Evolutionary conservation across 148 eudicot genomes (phyloP).

Genomic region (Amaranthus cruentus): DNA sequence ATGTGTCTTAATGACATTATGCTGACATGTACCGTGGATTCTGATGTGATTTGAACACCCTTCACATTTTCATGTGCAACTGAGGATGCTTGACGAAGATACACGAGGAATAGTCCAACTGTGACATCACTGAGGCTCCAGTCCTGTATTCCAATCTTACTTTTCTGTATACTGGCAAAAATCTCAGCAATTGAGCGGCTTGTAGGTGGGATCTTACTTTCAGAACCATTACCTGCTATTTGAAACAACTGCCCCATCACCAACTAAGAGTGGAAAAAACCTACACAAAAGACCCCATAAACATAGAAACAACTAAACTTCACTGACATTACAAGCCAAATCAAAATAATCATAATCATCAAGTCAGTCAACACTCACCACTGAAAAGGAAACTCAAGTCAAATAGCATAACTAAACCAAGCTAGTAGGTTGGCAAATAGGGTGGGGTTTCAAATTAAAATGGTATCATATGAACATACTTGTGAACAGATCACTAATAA

Average conservation of each 20-base stretch:
- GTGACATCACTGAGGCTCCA: conserved; percentile 96
- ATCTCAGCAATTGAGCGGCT: conserved; percentile 71
- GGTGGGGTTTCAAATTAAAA: no score
- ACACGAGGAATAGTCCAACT: conserved; percentile 78
- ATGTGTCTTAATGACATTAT: conserved; percentile 3
- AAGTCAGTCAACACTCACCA: neutral
- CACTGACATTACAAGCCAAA: neutral
- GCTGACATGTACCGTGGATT: conserved; percentile 47
- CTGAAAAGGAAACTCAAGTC: no score
- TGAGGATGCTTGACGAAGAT: conserved; percentile 79
- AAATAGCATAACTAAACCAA: no score
- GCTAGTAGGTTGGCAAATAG: no score
- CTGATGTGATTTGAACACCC: conserved; percentile 70
- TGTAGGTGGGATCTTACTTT: conserved; percentile 48
- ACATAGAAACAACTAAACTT: neutral
- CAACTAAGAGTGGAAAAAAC: conserved; percentile 3
- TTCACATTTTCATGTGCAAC: conserved; percentile 59
- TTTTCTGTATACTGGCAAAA: conserved; percentile 68
- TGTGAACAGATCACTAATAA: no score
- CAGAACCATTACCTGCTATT: conserved; percentile 49
- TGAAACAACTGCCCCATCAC: conserved; percentile 14
- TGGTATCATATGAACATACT: no score
- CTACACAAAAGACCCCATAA: neutral
- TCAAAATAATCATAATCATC: neutral
- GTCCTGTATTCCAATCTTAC: conserved; percentile 77